Base-by-base conservation (phyloP, 2,329 filamentous ascomycete species). In the Aspergillus fijiensis region DNA sequence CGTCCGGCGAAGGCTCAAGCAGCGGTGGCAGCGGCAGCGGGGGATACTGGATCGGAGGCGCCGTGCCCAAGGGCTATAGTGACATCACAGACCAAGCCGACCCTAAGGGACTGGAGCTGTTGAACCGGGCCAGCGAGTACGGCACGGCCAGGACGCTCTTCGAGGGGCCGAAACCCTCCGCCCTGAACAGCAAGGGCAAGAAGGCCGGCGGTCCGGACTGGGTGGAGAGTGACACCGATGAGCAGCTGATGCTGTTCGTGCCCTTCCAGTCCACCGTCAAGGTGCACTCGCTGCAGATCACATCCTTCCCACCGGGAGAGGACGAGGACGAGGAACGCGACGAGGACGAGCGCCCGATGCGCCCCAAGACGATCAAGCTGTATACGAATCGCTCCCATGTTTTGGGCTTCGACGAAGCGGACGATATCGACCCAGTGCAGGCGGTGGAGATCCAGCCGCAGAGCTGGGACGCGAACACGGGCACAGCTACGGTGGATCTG, bases 171-270 rank as follows among this genome's bases (percentile, higher is more conserved):
- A 87, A 89, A 76, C 93, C 93, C 5, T 86, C 82, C 57, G 82
- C 82, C 1, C 76, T 93, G n/a, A 65, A 62, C 27, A 69, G 77
- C 52, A 77, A 76, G 64, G 77, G 72, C 57, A 83, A 83, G 65
- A 77, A 87, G 69, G 83, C 79, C 58, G 75, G 78, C 10, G 78
- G 80, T 35, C 86, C 85, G 72, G 94, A 99, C 77, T 98, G 91
- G 89, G 88, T 98, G 23, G 91, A 97, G 81, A 97, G 92, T 76
- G 94, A 97, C 72, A 96, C 94, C 39, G 95, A 99, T 73, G 93
- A 98, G 79, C 95, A 99, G 81, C 81, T 99, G 63, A 90, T 98
- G 84, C 84, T 99, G 51, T 98, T 89, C 77, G 83, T 96, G 59
- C 94, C 95, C 0, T 96, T 99, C 79, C 89, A 93, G 75, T 87